Evolutionary conservation across 1,284 basidiomycete genomes (phyloP).

Genomic region (Austroboletus novae-zelandiae): DNA sequence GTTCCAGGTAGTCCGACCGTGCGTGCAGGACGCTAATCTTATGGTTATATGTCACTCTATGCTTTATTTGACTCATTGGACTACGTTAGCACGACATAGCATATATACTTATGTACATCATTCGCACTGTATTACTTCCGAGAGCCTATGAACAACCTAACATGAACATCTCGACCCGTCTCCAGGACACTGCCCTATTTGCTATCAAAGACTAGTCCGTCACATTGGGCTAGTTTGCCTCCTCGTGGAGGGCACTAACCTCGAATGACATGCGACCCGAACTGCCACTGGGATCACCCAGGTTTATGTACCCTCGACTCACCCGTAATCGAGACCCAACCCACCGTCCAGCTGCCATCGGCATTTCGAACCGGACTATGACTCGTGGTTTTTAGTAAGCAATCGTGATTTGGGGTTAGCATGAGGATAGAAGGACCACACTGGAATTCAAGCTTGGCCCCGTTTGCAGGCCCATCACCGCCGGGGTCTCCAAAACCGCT

Average conservation of each 20-base stretch:
- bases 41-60: constrained; percentile 16
- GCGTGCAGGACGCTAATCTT: constrained; percentile 15
- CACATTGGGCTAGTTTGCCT: neutral
- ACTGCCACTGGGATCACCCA: neutral
- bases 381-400: no score
- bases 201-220: neutral
- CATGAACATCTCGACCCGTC: neutral
- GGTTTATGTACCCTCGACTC: neutral
- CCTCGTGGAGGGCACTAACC: neutral
- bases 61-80: constrained; percentile 7
- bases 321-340: no score
- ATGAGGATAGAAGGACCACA: no score
- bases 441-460: no score
- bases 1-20: constrained; percentile 27
- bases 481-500: no score
- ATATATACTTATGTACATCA: constrained; percentile 13
- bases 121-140: neutral
- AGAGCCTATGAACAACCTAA: constrained; percentile 1
- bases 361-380: no score
- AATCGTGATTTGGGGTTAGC: no score
- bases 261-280: neutral
- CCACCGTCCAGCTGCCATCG: no score
- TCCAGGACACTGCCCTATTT: neutral
- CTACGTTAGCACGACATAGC: constrained; percentile 17
- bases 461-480: no score